Evolutionary conservation across 306 rosid genomes (phyloP).

Genomic region (Styphnolobium japonicum): DNA sequence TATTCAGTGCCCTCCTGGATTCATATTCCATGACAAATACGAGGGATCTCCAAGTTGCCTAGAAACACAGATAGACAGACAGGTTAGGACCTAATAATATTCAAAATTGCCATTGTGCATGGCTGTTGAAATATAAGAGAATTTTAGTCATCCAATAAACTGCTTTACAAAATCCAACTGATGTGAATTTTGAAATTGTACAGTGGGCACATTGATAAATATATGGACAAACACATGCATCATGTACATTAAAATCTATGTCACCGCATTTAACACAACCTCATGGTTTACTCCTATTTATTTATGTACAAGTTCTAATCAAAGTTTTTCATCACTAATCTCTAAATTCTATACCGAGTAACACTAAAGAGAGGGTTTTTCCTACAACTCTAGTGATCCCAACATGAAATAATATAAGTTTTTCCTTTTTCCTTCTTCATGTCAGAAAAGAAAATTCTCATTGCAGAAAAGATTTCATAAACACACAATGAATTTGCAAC

Average conservation of each 20-base stretch:
- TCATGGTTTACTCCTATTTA: background rate
- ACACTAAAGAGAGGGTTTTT: background rate
- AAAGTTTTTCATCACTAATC: background rate
- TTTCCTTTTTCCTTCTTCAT: background rate
- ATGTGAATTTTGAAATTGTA: background rate
- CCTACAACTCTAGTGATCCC: background rate
- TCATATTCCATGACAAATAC: conserved; percentile 83
- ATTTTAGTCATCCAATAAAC: background rate
- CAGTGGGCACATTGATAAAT: background rate
- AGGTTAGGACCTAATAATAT: background rate
- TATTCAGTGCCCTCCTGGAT: conserved; percentile 65
- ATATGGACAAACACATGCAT: background rate
- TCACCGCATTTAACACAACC: background rate
- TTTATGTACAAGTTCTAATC: background rate
- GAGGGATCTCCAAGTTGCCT: conserved; percentile 97
- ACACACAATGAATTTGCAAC: background rate
- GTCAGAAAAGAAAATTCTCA: background rate
- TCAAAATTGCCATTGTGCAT: background rate
- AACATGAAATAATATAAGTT: background rate
- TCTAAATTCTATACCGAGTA: background rate
- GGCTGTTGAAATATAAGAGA: background rate
- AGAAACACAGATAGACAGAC: conserved; percentile 9
- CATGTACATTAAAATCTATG: background rate
- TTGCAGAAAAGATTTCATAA: background rate
- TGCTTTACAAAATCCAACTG: background rate